A percentile compares a stretch with the other conserved stretches of the same genome.
These are phyloP conservation scores for Karstenula rhodostoma DNA, from an alignment of 2,329 filamentous ascomycete species.

Conservation along the genomic window DNA sequence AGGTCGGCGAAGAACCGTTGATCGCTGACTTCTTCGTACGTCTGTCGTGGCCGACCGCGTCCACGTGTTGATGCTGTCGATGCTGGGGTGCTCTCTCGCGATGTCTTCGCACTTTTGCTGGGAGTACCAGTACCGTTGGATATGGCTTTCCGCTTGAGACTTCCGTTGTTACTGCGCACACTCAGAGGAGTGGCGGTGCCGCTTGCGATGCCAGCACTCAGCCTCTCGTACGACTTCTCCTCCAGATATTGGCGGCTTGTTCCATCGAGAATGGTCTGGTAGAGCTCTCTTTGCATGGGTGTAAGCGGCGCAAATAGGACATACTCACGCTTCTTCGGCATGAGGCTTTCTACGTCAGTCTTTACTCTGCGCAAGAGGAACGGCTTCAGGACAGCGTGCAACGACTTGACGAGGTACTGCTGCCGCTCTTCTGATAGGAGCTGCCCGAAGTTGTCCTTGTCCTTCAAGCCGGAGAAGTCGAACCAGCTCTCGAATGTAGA, in stretches of 20 bases:
- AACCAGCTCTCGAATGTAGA: conserved; percentile 97
- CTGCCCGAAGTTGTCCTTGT: conserved; percentile 79
- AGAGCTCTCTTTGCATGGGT: conserved; percentile 87
- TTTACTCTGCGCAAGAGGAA: conserved; percentile 89
- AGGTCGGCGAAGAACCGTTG: conserved; percentile 83
- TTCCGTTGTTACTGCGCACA: conserved; percentile 54
- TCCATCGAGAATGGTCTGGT: conserved; percentile 73
- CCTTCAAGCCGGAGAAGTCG: conserved; percentile 90
- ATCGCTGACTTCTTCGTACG: conserved; percentile 77
- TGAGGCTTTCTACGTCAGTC: conserved; percentile 85
- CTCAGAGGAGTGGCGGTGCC: conserved; percentile 59
- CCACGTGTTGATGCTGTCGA: conserved; percentile 61
- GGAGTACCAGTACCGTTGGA: conserved; percentile 55
- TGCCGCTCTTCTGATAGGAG: conserved; percentile 81
- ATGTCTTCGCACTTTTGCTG: conserved; percentile 79
- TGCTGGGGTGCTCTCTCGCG: conserved; percentile 75
- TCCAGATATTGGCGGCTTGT: conserved; percentile 69
- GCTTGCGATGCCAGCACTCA: conserved; percentile 56
- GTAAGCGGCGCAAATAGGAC: conserved; percentile 94
- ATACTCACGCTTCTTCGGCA: conserved; percentile 98
- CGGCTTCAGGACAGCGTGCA: conserved; percentile 92
- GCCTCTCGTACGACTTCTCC: conserved; percentile 74
- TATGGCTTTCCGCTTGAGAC: conserved; percentile 65
- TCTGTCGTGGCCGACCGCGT: conserved; percentile 65
- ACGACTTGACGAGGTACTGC: conserved; percentile 81